These are phyloP conservation scores for Ogataea allantospora DNA, from an alignment of 805 yeast genomes.

Conservation along the genomic window DNA sequence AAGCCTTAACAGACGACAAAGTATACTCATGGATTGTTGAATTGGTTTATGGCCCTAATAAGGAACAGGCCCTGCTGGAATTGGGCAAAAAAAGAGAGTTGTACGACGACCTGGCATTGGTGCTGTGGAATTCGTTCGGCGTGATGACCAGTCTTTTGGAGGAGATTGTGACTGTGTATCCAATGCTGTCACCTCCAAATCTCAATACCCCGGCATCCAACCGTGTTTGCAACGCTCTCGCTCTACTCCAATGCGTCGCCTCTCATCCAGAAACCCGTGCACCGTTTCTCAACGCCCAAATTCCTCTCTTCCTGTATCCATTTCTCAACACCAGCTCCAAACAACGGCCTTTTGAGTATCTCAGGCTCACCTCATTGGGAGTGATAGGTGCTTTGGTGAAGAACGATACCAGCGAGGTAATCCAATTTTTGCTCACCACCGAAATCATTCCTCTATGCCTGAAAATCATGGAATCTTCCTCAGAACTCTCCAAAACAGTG, in stretches of 20 bases:
- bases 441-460: constrained; percentile 94
- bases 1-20: constrained; percentile 70
- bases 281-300: constrained; percentile 82
- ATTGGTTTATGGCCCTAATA: constrained; percentile 82
- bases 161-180: constrained; percentile 88
- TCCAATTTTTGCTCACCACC: constrained; percentile 86
- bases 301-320: constrained; percentile 90
- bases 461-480: constrained; percentile 91
- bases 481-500: constrained; percentile 91
- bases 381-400: constrained; percentile 96
- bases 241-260: constrained; percentile 93
- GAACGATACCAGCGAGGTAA: constrained; percentile 93
- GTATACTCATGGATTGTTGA: constrained; percentile 90
- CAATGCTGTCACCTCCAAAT: constrained; percentile 82
- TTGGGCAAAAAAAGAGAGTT: constrained; percentile 93
- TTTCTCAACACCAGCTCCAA: constrained; percentile 89
- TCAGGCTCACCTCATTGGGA: constrained; percentile 89
- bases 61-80: constrained; percentile 90
- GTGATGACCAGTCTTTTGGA: constrained; percentile 90
- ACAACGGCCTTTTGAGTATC: constrained; percentile 89
- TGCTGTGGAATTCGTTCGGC: constrained; percentile 94
- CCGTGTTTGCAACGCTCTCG: constrained; percentile 93
- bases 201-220: constrained; percentile 84
- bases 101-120: constrained; percentile 89
- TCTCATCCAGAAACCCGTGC: constrained; percentile 89